Base-by-base conservation (phyloP, 2,329 filamentous ascomycete species). In the Pseudogymnoascus sp. region DNA sequence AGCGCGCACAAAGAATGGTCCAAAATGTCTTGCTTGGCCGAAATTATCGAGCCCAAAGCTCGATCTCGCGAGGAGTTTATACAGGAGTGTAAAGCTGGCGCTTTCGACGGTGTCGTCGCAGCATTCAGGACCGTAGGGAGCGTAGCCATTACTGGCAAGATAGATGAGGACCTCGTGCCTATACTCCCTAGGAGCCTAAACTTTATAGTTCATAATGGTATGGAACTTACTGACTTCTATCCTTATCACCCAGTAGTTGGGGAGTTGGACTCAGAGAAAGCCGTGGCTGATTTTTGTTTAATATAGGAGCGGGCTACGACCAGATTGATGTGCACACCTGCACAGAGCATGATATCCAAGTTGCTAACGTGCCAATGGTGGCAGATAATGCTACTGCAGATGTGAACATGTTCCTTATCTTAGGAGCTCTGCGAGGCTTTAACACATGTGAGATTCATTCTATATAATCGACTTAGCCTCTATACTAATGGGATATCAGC, bases 381-480 rank as follows among this genome's bases (percentile, higher is more conserved):
- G 89, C 91, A 60, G 87, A 93, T 73, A 87, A 92, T 70, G 85
- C 90, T 35, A 96, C 91, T 0, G 91, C 91, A 62, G 90, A 96
- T 73, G 81, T 87, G 8, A 87, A 83, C 70, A 85, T 96, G 69
- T 96, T 91, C 73, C 81, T 96, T 10, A 85, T 96, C 67, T 80
- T 96, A 53, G 91, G 90, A 6, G 88, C 90, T 7, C 80, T 96
- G 63, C 84, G 91, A 40, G 87, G 89, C 72, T 85, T 93, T 71
- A 85, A 87, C 70, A 75, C 65, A 31, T 31, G 28, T 80, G 28
- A 31, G 28, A 31, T 31, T 31, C 28, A 31, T 31, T 31, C 28
- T 31, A 31, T 31, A 31, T 31, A 31, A 31, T 31, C 28, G 28
- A 31, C 28, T 31, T 31, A 8, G 1, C 79, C 82, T 41, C 88